Evolutionary conservation across 441 rosid genomes (phyloP).

Genomic region (Theobroma grandiflorum): DNA sequence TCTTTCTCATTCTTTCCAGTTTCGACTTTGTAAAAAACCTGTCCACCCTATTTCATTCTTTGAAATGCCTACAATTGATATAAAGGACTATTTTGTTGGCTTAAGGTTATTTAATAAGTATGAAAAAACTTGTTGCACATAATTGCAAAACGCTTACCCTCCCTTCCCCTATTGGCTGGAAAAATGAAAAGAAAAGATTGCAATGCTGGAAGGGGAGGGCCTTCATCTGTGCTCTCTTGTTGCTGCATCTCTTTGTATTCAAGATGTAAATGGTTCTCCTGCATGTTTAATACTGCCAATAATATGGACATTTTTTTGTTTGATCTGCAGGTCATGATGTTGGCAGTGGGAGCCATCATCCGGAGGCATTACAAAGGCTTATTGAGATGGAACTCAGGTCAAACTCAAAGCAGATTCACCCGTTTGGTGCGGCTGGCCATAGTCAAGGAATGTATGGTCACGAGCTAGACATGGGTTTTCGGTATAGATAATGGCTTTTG

Average conservation of each 20-base stretch:
- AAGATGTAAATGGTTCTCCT: neutral
- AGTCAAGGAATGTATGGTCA: slow-evolving; percentile 68
- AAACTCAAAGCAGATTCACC: slow-evolving; percentile 65
- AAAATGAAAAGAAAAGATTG: neutral
- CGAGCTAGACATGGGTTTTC: slow-evolving; percentile 81
- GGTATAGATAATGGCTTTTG: slow-evolving; percentile 56
- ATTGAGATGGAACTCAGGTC: slow-evolving; percentile 82
- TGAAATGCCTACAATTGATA: neutral
- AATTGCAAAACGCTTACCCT: neutral
- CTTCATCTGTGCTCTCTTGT: neutral
- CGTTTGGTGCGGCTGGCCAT: slow-evolving; percentile 52
- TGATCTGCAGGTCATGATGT: slow-evolving; percentile 57
- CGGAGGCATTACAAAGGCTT: slow-evolving; percentile 79
- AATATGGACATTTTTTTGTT: neutral
- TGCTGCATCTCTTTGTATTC: neutral
- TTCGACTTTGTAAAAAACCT: neutral
- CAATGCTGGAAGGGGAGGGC: neutral
- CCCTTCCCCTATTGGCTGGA: neutral
- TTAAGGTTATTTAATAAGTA: neutral
- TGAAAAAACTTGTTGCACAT: neutral
- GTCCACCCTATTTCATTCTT: neutral
- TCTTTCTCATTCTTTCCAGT: neutral
- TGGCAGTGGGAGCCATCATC: slow-evolving; percentile 58
- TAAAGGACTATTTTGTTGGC: neutral
- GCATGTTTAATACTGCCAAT: neutral